A percentile compares a stretch with the other conserved stretches of the same genome.
These are phyloP conservation scores for Zymoseptoria crescenta DNA, from an alignment of 2,329 filamentous ascomycete genomes.

Conservation along the genomic window DNA sequence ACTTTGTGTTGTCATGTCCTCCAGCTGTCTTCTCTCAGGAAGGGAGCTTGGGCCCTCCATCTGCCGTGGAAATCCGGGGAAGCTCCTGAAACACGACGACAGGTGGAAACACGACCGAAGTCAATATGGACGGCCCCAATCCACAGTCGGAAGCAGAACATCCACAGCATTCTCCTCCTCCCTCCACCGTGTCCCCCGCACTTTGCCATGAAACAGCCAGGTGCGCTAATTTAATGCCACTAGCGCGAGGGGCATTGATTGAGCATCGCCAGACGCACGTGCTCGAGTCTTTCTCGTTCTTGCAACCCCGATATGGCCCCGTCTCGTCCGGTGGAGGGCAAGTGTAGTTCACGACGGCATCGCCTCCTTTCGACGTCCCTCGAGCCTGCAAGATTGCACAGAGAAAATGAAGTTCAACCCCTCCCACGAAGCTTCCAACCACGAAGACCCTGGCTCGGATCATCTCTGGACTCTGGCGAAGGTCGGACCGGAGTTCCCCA, in stretches of 20 bases:
- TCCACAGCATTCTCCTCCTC: too few relatives aligned
- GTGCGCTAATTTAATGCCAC: neutral
- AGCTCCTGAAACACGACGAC: neutral
- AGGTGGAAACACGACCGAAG: too few relatives aligned
- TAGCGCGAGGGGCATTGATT: neutral
- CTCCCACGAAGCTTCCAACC: too few relatives aligned
- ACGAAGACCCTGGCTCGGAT: neutral
- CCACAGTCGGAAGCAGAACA: too few relatives aligned
- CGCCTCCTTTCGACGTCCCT: neutral
- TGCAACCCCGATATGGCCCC: neutral
- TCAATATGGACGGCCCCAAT: too few relatives aligned
- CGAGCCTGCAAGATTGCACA: neutral
- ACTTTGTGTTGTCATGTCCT: neutral
- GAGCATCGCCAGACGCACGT: neutral
- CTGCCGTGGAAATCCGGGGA: neutral
- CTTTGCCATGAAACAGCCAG: neutral
- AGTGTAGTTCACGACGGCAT: too few relatives aligned
- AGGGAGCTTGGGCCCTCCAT: neutral
- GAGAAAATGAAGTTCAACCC: too few relatives aligned
- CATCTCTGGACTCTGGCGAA: neutral
- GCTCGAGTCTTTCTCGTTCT: neutral
- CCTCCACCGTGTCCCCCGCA: too few relatives aligned
- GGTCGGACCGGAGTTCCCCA: neutral
- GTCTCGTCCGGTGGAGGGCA: neutral
- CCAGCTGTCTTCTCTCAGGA: neutral